Evolutionary conservation across 495 filamentous ascomycete species (phyloP).

Genomic region (Podospora pseudocomata): DNA sequence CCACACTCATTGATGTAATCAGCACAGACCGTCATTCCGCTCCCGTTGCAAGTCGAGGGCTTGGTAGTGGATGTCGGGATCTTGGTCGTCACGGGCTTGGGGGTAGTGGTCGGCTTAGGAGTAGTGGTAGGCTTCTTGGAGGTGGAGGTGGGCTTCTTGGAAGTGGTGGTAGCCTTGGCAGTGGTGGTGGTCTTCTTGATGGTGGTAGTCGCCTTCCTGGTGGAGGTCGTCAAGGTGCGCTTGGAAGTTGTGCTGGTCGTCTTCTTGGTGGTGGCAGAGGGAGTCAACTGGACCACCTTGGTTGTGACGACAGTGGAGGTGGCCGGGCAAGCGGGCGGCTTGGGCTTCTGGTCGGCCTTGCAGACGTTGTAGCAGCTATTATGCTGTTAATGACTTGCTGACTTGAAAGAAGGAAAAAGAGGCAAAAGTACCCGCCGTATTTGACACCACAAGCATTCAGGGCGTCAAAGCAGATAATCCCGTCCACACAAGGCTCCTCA

Average conservation of each 20-base stretch:
- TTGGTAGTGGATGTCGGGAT: not conserved
- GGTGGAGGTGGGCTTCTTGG: constrained; percentile 7
- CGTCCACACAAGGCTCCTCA: constrained; percentile 12
- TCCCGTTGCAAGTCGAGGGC: constrained; percentile 4
- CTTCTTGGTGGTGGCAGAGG: not conserved
- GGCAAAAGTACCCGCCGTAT: constrained; percentile 22
- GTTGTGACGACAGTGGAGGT: constrained; percentile 10
- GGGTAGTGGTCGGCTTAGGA: constrained; percentile 7
- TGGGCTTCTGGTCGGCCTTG: constrained; percentile 15
- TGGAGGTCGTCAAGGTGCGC: constrained; percentile 1
- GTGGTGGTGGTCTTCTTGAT: constrained; percentile 5
- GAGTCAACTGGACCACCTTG: not conserved
- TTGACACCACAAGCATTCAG: constrained; percentile 24
- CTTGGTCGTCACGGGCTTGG: not conserved
- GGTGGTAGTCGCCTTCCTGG: constrained; percentile 4
- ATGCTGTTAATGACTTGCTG: not conserved
- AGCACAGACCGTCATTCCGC: constrained; percentile 7
- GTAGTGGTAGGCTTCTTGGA: constrained; percentile 6
- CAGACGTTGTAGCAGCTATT: constrained; percentile 27
- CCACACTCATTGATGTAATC: constrained; percentile 19
- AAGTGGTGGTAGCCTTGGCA: not conserved
- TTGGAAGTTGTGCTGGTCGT: constrained; percentile 5
- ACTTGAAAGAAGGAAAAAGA: not conserved
- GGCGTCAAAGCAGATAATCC: constrained; percentile 25
- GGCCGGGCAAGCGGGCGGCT: constrained; percentile 20